Percentiles rank a stretch among this genome's conserved stretches.
Evolutionary conservation across 2,329 filamentous ascomycete genomes (phyloP).

Genomic region (Cladosporium velox): DNA sequence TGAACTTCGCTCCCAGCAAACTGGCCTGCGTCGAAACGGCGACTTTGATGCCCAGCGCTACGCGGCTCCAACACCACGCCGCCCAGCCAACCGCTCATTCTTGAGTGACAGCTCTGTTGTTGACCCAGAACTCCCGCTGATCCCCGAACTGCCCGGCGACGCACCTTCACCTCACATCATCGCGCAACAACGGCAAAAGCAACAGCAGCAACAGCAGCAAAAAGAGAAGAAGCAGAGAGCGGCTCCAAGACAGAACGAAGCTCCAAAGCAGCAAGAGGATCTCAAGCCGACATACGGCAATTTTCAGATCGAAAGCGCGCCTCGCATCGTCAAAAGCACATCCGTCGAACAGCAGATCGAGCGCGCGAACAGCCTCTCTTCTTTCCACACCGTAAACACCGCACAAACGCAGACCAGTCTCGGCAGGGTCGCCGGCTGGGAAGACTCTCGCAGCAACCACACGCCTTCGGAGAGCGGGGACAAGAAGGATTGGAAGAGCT

Average conservation of each 20-base stretch:
- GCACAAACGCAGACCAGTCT: not conserved
- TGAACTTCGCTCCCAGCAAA: constrained; percentile 21
- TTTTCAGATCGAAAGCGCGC: constrained; percentile 14
- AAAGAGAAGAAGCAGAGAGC: not conserved
- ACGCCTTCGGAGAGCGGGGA: constrained; percentile 24
- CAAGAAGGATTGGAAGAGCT: constrained; percentile 40
- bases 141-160: constrained; percentile 16
- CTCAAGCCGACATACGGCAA: constrained; percentile 3
- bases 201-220: not conserved
- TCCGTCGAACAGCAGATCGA: constrained; percentile 40
- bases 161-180: not conserved
- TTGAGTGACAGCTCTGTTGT: not conserved
- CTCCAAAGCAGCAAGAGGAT: not conserved
- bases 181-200: constrained; percentile 9
- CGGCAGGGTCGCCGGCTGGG: constrained; percentile 22
- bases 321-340: constrained; percentile 36
- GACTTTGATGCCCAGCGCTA: constrained; percentile 21
- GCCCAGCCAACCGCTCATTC: constrained; percentile 2
- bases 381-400: not conserved
- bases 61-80: constrained; percentile 5
- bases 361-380: constrained; percentile 29
- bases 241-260: not conserved
- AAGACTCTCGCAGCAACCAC: constrained; percentile 28
- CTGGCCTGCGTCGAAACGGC: not conserved
- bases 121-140: constrained; percentile 1